Percentiles rank a stretch among this genome's conserved stretches.
These are phyloP conservation scores for Xylaria palmicola DNA, from an alignment of 495 filamentous ascomycete genomes.

Conservation along the genomic window DNA sequence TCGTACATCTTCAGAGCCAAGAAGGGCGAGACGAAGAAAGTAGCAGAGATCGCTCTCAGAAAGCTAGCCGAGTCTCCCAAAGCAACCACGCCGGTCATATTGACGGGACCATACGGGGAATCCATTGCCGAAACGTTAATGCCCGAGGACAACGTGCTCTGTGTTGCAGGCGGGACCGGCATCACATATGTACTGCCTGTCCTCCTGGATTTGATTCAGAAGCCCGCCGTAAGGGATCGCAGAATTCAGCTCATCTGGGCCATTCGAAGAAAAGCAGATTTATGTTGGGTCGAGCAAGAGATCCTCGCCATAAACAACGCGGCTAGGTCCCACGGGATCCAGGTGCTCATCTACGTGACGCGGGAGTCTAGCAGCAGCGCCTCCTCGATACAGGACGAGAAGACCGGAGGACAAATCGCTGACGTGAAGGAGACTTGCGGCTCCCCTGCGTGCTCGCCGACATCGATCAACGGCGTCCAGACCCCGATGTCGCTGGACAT, in stretches of 20 bases:
- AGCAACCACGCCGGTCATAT: constrained; percentile 49
- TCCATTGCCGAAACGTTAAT: constrained; percentile 41
- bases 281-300: constrained; percentile 57
- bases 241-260: constrained; percentile 62
- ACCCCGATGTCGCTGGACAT: constrained; percentile 21
- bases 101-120: constrained; percentile 61
- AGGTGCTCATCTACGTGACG: constrained; percentile 58
- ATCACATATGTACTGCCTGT: constrained; percentile 62
- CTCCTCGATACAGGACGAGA: constrained; percentile 25
- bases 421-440: constrained; percentile 14
- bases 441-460: neutral
- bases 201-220: constrained; percentile 43
- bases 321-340: constrained; percentile 39
- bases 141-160: constrained; percentile 54
- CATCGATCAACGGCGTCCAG: constrained; percentile 12
- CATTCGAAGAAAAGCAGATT: constrained; percentile 51
- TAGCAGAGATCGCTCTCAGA: constrained; percentile 43
- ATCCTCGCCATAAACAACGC: constrained; percentile 45
- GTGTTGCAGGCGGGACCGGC: constrained; percentile 64
- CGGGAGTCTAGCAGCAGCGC: constrained; percentile 36
- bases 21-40: constrained; percentile 57
- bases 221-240: constrained; percentile 28
- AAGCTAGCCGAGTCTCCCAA: constrained; percentile 26
- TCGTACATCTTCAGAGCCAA: constrained; percentile 62
- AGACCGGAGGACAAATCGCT: constrained; percentile 18